A percentile compares a stretch with the other conserved stretches of the same genome.
Conservation (phyloP, 2,329 filamentous ascomycete species). For the Daldinia sp. region DNA sequence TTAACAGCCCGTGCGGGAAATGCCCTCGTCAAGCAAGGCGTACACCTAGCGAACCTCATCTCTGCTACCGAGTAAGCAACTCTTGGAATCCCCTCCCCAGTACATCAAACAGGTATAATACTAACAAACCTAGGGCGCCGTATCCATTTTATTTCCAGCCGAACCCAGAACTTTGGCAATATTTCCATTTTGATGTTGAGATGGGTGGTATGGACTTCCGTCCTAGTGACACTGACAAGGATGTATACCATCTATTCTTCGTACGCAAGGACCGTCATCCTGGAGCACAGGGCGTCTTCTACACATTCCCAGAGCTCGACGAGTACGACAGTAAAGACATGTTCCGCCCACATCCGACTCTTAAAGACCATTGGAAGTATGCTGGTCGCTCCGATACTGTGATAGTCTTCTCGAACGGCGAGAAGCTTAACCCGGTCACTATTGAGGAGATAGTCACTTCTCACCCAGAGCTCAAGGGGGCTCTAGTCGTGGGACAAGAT, state of each 20-base stretch:
- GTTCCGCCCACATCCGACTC: slow-evolving; percentile 37
- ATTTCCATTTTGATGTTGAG: slow-evolving; percentile 26
- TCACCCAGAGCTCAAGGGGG: slow-evolving; percentile 55
- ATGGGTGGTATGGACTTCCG: slow-evolving; percentile 24
- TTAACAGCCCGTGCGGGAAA: slow-evolving; percentile 13
- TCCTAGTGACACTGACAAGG: slow-evolving; percentile 39
- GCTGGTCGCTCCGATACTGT: slow-evolving; percentile 51
- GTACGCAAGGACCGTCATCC: slow-evolving; percentile 52
- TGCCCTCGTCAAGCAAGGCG: slow-evolving; percentile 18
- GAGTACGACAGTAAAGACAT: slow-evolving; percentile 44
- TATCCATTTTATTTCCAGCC: slow-evolving; percentile 23
- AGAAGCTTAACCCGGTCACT: slow-evolving; percentile 60
- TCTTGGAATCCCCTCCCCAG: neutral
- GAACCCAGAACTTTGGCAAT: slow-evolving; percentile 28
- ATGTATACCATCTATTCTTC: slow-evolving; percentile 55
- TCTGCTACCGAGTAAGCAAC: slow-evolving; percentile 30
- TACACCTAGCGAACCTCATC: slow-evolving; percentile 18
- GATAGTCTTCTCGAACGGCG: slow-evolving; percentile 61
- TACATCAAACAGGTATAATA: neutral
- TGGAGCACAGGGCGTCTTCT: slow-evolving; percentile 35
- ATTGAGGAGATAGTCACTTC: slow-evolving; percentile 54
- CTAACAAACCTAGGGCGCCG: slow-evolving; percentile 18
- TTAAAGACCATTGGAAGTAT: slow-evolving; percentile 47
- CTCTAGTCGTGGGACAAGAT: slow-evolving; percentile 58
- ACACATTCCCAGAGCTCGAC: slow-evolving; percentile 34